A percentile compares a stretch with the other conserved stretches of the same genome.
These are phyloP conservation scores for Helenozyma baotianmanensis DNA, from an alignment of 805 yeast species.

Conservation along the genomic window DNA sequence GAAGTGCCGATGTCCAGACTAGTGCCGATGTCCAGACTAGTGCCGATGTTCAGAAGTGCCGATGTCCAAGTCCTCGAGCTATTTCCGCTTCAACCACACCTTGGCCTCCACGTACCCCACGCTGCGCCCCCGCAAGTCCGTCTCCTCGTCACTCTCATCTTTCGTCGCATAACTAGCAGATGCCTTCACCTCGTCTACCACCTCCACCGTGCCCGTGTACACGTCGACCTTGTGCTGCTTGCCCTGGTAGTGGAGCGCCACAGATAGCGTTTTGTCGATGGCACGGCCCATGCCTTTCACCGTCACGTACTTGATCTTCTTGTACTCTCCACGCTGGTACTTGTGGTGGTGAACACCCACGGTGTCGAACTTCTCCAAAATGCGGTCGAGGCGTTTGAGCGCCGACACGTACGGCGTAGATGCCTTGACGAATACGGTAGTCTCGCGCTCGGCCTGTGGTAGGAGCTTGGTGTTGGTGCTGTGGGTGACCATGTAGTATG, in stretches of 20 bases:
- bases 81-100: slow-evolving; percentile 29
- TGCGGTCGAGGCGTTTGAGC: slow-evolving; percentile 56
- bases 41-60: too few relatives aligned
- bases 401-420: slow-evolving; percentile 72
- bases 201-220: slow-evolving; percentile 59
- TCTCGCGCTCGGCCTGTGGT: slow-evolving; percentile 38
- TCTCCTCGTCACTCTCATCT: slow-evolving; percentile 28
- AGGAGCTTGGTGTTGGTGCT: slow-evolving; percentile 45
- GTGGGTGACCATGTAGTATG: slow-evolving; percentile 51
- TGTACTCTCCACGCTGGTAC: slow-evolving; percentile 30
- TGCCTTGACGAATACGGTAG: slow-evolving; percentile 55
- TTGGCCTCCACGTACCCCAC: slow-evolving; percentile 46
- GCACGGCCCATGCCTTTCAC: slow-evolving; percentile 74
- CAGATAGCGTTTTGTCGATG: slow-evolving; percentile 55
- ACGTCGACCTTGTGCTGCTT: slow-evolving; percentile 53
- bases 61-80: too few relatives aligned
- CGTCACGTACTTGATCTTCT: slow-evolving; percentile 42
- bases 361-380: slow-evolving; percentile 41
- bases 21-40: too few relatives aligned
- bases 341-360: slow-evolving; percentile 16
- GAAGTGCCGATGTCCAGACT: too few relatives aligned
- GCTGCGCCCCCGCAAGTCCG: slow-evolving; percentile 36
- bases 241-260: slow-evolving; percentile 57
- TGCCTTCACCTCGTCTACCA: slow-evolving; percentile 60
- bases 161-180: slow-evolving; percentile 7